Conservation (phyloP, 2,329 filamentous ascomycete genomes). For the Paecilomyces variotii region DNA sequence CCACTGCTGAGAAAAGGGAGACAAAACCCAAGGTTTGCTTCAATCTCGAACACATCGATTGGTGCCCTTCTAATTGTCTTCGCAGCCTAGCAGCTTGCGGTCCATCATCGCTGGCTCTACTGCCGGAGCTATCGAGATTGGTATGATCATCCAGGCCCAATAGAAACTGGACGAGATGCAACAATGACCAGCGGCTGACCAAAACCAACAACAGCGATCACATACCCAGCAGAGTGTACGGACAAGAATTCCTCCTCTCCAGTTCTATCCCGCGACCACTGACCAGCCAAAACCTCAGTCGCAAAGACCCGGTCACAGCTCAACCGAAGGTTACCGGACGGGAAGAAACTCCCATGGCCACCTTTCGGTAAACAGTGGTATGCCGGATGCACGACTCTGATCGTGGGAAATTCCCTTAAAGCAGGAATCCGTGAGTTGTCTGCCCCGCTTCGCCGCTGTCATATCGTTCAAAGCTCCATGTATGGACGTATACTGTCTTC, state of each 20-base stretch:
- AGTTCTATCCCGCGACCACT: background rate
- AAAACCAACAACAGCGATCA: constrained; percentile 57
- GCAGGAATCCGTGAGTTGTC: constrained; percentile 72
- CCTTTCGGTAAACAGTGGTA: constrained; percentile 95
- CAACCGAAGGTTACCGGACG: constrained; percentile 71
- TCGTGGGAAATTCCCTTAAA: constrained; percentile 94
- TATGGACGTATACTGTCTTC: background rate
- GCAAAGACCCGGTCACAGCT: constrained; percentile 93
- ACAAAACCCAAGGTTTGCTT: constrained; percentile 27
- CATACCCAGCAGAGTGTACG: constrained; percentile 88
- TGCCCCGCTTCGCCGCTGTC: background rate
- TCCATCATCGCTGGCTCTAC: constrained; percentile 87
- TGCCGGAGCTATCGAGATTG: constrained; percentile 92
- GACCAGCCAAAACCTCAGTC: constrained; percentile 44
- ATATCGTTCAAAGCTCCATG: background rate
- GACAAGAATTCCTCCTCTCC: constrained; percentile 4
- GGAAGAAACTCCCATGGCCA: constrained; percentile 87
- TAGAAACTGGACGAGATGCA: background rate
- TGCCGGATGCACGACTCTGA: constrained; percentile 91
- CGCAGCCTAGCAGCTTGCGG: constrained; percentile 68
- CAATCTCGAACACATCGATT: background rate
- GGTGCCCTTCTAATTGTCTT: constrained; percentile 6
- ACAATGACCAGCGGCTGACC: constrained; percentile 6
- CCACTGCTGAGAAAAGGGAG: constrained; percentile 27
- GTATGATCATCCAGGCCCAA: constrained; percentile 38